A percentile compares a stretch with the other conserved stretches of the same genome.
phyloP scores from a whole-genome alignment of 2,329 filamentous ascomycete species.

The Penicillium sp. region DNA sequence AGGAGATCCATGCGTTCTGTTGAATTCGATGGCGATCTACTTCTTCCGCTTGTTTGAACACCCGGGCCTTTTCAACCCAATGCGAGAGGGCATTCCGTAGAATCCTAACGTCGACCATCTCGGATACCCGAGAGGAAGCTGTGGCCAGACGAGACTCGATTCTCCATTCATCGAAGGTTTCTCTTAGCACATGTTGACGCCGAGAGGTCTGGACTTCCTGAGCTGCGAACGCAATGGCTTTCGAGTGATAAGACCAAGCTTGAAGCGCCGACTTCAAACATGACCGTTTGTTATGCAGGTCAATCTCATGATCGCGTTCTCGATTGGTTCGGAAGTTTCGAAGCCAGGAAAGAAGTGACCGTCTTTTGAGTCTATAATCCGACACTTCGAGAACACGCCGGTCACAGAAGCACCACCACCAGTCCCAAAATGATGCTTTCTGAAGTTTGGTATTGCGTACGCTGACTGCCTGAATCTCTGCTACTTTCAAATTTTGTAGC shows the following conservation, averaged over 20 bases:
- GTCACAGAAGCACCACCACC: conserved; percentile 48
- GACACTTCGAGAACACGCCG: conserved; percentile 46
- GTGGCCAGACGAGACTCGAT: conserved; percentile 45
- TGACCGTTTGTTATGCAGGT: conserved; percentile 29
- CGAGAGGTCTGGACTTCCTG: conserved; percentile 33
- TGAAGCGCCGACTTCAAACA: conserved; percentile 32
- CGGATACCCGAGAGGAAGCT: conserved; percentile 43
- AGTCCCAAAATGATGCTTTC: conserved; percentile 41
- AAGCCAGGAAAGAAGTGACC: conserved; percentile 44
- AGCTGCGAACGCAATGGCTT: conserved; percentile 28
- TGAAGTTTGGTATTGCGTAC: conserved; percentile 32
- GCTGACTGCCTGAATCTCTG: conserved; percentile 36
- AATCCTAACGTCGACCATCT: conserved; percentile 47
- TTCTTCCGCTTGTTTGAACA: conserved; percentile 49
- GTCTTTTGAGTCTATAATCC: conserved; percentile 42
- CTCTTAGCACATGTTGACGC: conserved; percentile 37
- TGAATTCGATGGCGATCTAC: conserved; percentile 55
- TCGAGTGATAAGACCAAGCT: conserved; percentile 37
- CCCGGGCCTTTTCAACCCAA: conserved; percentile 51
- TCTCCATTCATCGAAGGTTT: conserved; percentile 44
- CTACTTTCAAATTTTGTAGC: conserved; percentile 35
- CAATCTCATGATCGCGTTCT: conserved; percentile 43
- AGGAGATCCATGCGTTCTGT: conserved; percentile 58
- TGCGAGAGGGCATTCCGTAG: conserved; percentile 47
- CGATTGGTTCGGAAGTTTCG: conserved; percentile 40